These are phyloP conservation scores for Citrus mangshanensis DNA, from an alignment of 345 rosid species.

Conservation along the genomic window DNA sequence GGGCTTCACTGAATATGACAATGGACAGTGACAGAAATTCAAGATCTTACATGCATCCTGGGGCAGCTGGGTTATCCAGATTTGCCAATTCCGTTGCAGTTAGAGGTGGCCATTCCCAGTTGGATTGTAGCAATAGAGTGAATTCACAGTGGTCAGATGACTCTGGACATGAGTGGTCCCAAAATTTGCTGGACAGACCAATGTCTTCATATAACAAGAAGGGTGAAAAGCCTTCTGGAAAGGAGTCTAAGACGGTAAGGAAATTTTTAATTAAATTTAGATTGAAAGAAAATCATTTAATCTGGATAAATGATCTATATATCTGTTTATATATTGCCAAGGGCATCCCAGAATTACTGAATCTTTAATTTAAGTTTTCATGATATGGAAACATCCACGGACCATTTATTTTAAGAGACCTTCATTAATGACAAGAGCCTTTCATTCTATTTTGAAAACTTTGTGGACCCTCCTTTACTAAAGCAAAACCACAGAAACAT, in stretches of 20 bases:
- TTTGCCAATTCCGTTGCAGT: constrained; percentile 83
- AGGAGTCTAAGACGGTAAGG: constrained; percentile 38
- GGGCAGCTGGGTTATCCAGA: constrained; percentile 53
- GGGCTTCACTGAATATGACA: constrained; percentile 28
- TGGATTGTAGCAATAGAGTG: constrained; percentile 38
- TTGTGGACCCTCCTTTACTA: too few species aligned
- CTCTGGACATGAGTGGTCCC: constrained; percentile 43
- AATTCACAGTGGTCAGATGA: constrained; percentile 52
- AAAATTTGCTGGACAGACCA: constrained; percentile 37
- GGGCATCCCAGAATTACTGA: too few species aligned
- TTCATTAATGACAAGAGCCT: too few species aligned
- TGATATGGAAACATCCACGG: too few species aligned
- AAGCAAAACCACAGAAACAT: too few species aligned
- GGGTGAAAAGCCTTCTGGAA: constrained; percentile 27
- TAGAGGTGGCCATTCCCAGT: constrained; percentile 63
- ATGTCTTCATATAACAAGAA: constrained; percentile 39
- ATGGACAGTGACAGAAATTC: constrained; percentile 39
- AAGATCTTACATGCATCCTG: constrained; percentile 43
- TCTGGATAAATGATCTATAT: not conserved
- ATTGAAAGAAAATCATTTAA: not conserved
- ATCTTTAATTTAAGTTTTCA: too few species aligned
- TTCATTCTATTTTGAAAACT: too few species aligned
- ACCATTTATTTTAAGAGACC: too few species aligned
- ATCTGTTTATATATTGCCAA: too few species aligned
- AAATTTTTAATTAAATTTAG: not conserved